These are phyloP conservation scores for Curvularia spicifera DNA, from an alignment of 2,329 filamentous ascomycete genomes.

Conservation along the genomic window DNA sequence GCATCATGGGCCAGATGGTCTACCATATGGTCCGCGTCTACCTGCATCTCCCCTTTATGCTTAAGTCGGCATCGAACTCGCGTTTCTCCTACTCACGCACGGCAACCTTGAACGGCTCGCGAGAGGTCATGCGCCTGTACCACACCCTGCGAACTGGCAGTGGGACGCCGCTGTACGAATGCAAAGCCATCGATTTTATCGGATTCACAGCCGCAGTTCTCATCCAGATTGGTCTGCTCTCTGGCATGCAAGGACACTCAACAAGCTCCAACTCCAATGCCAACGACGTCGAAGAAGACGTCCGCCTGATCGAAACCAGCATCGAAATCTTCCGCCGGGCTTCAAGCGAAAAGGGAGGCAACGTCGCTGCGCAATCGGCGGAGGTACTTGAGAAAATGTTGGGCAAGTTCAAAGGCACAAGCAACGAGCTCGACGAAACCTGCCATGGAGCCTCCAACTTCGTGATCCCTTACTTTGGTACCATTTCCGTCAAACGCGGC, in stretches of 20 bases:
- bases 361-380: slow-evolving; percentile 50
- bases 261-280: slow-evolving; percentile 18
- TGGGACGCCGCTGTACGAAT: slow-evolving; percentile 52
- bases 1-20: slow-evolving; percentile 52
- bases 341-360: slow-evolving; percentile 50
- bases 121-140: slow-evolving; percentile 52
- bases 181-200: slow-evolving; percentile 56
- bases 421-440: slow-evolving; percentile 12
- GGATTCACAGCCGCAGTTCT: slow-evolving; percentile 56
- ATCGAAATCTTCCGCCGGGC: slow-evolving; percentile 53
- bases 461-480: slow-evolving; percentile 53
- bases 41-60: slow-evolving; percentile 56
- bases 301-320: slow-evolving; percentile 48
- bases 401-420: slow-evolving; percentile 32
- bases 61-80: slow-evolving; percentile 47
- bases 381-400: slow-evolving; percentile 50
- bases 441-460: slow-evolving; percentile 34
- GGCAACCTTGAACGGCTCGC: slow-evolving; percentile 51
- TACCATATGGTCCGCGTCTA: slow-evolving; percentile 56
- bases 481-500: slow-evolving; percentile 47
- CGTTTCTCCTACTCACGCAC: slow-evolving; percentile 50
- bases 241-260: slow-evolving; percentile 25
- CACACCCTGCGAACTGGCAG: slow-evolving; percentile 46
- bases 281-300: slow-evolving; percentile 45
- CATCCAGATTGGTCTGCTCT: slow-evolving; percentile 52